Base-by-base conservation (phyloP, 805 yeast genomes). In the Candida khao-thaluensis region DNA sequence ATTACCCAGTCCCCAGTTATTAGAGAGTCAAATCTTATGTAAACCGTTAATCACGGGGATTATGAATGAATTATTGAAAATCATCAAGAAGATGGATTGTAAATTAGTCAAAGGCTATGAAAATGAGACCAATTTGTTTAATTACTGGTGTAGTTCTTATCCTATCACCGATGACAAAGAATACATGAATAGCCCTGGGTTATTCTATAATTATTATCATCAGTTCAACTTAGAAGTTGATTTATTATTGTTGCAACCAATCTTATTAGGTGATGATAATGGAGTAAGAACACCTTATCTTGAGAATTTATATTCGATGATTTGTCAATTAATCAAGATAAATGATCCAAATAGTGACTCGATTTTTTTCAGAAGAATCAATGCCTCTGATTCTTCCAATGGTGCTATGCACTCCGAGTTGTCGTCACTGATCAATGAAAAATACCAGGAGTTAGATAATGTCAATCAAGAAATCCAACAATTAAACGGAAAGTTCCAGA, bases 281-380 rank as follows among this genome's bases (percentile, higher is more conserved):
- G 81, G 83, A 35, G 81, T 88, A 39, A 82, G 84, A 57, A 87
- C 96, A 0, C 96, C 97, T 2, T 90, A 90, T 57, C 69, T 90
- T 57, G 97, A 90, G 63, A 86, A 86, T 50, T 64, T 87, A 41
- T 90, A 87, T 57, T 88, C 95, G 2, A 74, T 81, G 38, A 66
- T 84, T 69, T 79, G 85, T 47, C 90, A 84, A 56, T 73, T 69
- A 38, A 72, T 68, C 40, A 72, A 68, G 43, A 62, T 75, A 43
- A 81, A 79, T 34, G 51, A 50, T 9, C 35, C 36, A 14, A 33
- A 37, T 15, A 35, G 25, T 21, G 43, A 50, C 2, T 59, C 67
- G 7, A 44, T 59, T 2, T 66, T 66, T 38, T 67, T 66, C 42
- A 46, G 10, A 17, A 53, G 72, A 40, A 52, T 42, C 17, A 27